Base-by-base conservation (phyloP, 768 basidiomycete species). In the Russula emetica region DNA sequence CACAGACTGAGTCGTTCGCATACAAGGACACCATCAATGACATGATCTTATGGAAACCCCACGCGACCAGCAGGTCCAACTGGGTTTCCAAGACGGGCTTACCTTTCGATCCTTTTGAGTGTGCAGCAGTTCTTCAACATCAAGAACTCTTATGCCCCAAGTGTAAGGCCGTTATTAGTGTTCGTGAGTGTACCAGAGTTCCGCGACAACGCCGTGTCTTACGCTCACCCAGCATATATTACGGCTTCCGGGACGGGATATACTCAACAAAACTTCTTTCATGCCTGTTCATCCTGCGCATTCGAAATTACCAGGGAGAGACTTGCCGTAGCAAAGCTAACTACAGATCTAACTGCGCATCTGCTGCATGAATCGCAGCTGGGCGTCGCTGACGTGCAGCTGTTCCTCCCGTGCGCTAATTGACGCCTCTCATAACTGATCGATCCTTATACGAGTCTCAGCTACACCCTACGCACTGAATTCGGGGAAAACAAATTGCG, bases 201-300 rank as follows among this genome's bases (percentile, higher is more conserved):
- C 18, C 4, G 20, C 16, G 10, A 14, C 61, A 47, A 1, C 13
- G 26, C 45, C 60, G 74, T 69, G n/a, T 24, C 18, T 55, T 47
- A 45, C 26, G 24, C 20, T 45, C 16, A 2, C 13, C 44, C 36
- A 84, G 83, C 77, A 1, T 78, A 79, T 42, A 64, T 79, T 59
- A 78, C 72, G 5, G 69, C 68, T 7, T 64, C 70, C 0, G 80
- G 78, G 0, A 78, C 76, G 0, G 84, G 84, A 0, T 85, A 83
- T 58, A 69, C 79, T 0, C 82, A 84, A 63, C 71, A 71, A 24
- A 71, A 69, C 0, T 85, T 85, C 61, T 68, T 38, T 5, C 55
- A 67, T 0, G 26, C 34, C 45, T 85, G 84, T 64, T 64, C 66
- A 1, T 30, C 42, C 2, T 85, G 84, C 66, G 60, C 60, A 14